Evolutionary conservation across 108 stramenopile species (phyloP).

Genomic region (Cylindrotheca fusiformis): DNA sequence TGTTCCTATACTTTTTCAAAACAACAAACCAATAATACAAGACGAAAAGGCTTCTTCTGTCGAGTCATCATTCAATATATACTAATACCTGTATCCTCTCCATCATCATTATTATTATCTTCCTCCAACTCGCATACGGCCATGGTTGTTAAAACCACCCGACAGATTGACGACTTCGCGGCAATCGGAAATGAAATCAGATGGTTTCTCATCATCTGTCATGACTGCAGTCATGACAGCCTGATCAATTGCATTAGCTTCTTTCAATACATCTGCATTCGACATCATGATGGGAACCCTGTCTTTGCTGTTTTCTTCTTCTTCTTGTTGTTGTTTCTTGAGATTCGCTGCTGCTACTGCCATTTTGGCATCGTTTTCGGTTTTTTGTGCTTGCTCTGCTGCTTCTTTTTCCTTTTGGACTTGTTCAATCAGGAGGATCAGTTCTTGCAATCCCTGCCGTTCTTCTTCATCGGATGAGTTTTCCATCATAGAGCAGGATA

Average conservation of each 20-base stretch:
- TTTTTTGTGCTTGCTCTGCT: neutral
- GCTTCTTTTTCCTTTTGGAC: neutral
- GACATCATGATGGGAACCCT: slow-evolving; percentile 3
- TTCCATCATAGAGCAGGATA: neutral
- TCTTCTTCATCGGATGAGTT: slow-evolving; percentile 12
- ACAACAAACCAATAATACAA: no score
- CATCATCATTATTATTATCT: no score
- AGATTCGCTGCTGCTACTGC: slow-evolving; percentile 1
- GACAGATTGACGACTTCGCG: slow-evolving; percentile 16
- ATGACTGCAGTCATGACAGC: slow-evolving; percentile 8
- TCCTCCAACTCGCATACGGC: slow-evolving; percentile 27
- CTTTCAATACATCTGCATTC: slow-evolving; percentile 18
- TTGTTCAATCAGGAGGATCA: slow-evolving; percentile 9
- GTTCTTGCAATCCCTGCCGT: slow-evolving; percentile 15
- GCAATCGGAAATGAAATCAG: slow-evolving; percentile 20
- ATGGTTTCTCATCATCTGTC: slow-evolving; percentile 26
- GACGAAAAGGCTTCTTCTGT: no score
- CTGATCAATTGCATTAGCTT: slow-evolving; percentile 23
- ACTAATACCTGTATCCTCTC: no score
- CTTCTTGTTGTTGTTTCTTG: slow-evolving; percentile 1
- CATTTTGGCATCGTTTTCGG: neutral
- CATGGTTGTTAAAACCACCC: slow-evolving; percentile 18
- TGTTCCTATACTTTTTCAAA: no score
- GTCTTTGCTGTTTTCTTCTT: neutral
- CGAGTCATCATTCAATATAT: no score